Percentiles rank a stretch among this genome's conserved stretches.
Evolutionary conservation across 1,284 basidiomycete species (phyloP).

Genomic region (Malassezia sympodialis): DNA sequence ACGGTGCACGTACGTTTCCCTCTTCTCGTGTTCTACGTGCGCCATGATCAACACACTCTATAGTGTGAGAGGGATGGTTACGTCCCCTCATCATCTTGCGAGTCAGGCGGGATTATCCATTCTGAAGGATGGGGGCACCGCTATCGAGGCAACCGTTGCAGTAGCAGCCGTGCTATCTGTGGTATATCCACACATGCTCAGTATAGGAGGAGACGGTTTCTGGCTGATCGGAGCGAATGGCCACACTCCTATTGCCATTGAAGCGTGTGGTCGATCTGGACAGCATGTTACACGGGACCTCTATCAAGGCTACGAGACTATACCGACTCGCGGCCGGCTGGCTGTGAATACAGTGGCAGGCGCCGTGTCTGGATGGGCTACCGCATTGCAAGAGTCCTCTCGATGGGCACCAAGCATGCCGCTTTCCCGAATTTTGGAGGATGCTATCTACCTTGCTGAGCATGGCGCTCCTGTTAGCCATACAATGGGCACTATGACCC

Average conservation of each 20-base stretch:
- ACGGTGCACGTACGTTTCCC: neutral
- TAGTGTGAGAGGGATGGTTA: neutral
- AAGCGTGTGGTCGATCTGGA: neutral
- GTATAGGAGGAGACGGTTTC: neutral
- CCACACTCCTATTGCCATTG: neutral
- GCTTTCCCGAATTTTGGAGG: neutral
- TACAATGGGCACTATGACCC: neutral
- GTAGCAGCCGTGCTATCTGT: neutral
- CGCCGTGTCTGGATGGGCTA: neutral
- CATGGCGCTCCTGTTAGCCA: neutral
- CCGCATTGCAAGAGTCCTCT: neutral
- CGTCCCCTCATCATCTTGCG: neutral
- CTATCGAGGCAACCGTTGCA: neutral
- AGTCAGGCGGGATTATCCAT: neutral
- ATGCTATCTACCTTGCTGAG: neutral
- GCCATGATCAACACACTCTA: neutral
- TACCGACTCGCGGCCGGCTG: neutral
- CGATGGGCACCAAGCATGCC: neutral
- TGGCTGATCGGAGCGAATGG: neutral
- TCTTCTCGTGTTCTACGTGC: neutral
- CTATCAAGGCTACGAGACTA: neutral
- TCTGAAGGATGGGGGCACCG: neutral
- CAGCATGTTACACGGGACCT: neutral
- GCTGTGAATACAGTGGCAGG: neutral
- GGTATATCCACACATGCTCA: conserved; percentile 2